Percentiles rank a stretch among this genome's conserved stretches.
These are phyloP conservation scores for Amauroascus verrucosus DNA, from an alignment of 2,329 filamentous ascomycete genomes.

Conservation along the genomic window DNA sequence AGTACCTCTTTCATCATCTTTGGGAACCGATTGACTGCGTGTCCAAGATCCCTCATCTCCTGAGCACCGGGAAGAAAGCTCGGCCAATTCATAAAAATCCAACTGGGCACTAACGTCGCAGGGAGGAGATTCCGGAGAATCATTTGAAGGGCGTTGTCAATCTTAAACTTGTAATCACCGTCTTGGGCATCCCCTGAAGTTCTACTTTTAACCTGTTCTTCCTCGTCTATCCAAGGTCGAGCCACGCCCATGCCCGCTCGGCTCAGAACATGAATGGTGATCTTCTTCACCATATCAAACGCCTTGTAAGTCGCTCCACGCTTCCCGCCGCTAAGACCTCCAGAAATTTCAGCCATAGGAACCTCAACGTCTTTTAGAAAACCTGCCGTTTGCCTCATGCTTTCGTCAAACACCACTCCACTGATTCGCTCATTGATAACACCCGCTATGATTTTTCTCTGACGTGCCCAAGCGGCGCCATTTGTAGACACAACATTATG, in stretches of 20 bases:
- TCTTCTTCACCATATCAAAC: background rate
- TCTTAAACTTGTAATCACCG: background rate
- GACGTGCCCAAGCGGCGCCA: background rate
- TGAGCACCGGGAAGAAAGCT: background rate
- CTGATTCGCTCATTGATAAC: background rate
- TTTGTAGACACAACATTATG: background rate
- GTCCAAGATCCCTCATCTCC: background rate
- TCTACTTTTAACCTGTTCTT: background rate
- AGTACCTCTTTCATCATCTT: background rate
- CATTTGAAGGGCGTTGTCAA: background rate
- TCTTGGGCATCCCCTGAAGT: background rate
- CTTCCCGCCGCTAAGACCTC: background rate
- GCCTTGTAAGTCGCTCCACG: background rate
- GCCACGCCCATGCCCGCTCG: background rate
- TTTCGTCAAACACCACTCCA: background rate
- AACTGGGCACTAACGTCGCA: background rate
- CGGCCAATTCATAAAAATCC: background rate
- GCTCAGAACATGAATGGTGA: background rate
- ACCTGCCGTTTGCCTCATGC: background rate
- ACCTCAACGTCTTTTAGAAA: background rate
- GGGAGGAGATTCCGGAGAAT: background rate
- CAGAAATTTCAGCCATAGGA: background rate
- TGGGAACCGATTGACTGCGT: background rate
- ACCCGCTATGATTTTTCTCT: background rate
- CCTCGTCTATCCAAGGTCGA: background rate